These are phyloP conservation scores for Fusarium torreyae DNA, from an alignment of 2,329 filamentous ascomycete species.

Conservation along the genomic window DNA sequence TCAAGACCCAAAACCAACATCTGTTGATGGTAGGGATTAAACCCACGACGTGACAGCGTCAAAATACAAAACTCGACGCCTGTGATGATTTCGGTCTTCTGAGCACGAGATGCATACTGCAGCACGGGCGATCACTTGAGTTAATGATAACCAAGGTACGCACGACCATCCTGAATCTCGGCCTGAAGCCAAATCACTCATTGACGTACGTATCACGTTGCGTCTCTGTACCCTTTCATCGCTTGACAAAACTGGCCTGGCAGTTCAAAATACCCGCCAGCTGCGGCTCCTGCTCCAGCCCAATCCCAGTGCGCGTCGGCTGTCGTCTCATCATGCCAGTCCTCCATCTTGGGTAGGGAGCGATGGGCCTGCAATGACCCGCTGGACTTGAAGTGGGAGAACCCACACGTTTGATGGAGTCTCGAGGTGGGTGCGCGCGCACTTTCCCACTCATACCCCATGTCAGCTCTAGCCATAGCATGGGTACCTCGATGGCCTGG, in stretches of 20 bases:
- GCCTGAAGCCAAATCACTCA: conserved; percentile 41
- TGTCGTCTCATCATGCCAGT: conserved; percentile 49
- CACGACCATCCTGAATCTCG: conserved; percentile 41
- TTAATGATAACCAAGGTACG: conserved; percentile 25
- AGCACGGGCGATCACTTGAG: conserved; percentile 36
- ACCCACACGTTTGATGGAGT: conserved; percentile 44
- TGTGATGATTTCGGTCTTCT: conserved; percentile 24
- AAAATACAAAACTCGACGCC: conserved; percentile 14
- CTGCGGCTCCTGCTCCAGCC: conserved; percentile 47
- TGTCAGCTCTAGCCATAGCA: conserved; percentile 41
- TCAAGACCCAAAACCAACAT: conserved; percentile 5
- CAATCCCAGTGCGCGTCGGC: conserved; percentile 45
- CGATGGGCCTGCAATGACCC: conserved; percentile 45
- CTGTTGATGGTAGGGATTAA: neutral
- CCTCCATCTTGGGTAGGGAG: conserved; percentile 47
- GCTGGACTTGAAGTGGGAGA: conserved; percentile 42
- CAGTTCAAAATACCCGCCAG: conserved; percentile 44
- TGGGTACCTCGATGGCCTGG: conserved; percentile 48
- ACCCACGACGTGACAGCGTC: conserved; percentile 7
- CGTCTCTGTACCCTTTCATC: conserved; percentile 40
- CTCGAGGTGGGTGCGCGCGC: conserved; percentile 39
- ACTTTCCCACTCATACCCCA: conserved; percentile 38
- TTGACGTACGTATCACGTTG: conserved; percentile 45
- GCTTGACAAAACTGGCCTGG: conserved; percentile 39
- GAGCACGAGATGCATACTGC: conserved; percentile 36